Evolutionary conservation across 2,329 filamentous ascomycete species (phyloP).

Genomic region (Aspergillus tanneri): DNA sequence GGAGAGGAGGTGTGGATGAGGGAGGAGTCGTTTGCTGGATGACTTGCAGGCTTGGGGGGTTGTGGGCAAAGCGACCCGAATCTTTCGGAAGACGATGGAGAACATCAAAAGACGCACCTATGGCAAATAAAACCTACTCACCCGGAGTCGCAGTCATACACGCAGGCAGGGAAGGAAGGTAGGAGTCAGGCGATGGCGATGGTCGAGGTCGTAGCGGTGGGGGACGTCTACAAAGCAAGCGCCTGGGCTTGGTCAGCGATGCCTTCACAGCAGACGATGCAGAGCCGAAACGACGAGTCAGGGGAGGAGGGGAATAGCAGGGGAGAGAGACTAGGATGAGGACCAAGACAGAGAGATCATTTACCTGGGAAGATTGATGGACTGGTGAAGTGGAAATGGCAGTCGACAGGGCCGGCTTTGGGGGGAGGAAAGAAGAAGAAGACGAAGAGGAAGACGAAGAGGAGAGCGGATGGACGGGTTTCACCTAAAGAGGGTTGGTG

Average conservation of each 20-base stretch:
- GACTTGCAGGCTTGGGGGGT: constrained; percentile 28
- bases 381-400: constrained; percentile 9
- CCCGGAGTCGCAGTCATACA: constrained; percentile 34
- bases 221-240: constrained; percentile 39
- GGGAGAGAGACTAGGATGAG: constrained; percentile 1
- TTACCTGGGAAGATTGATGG: constrained; percentile 9
- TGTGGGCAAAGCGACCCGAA: constrained; percentile 31
- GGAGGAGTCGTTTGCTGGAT: constrained; percentile 30
- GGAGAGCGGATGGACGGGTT: constrained; percentile 33
- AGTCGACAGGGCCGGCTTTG: constrained; percentile 13
- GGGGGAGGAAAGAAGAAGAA: constrained; percentile 11
- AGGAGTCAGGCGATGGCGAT: constrained; percentile 23
- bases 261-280: constrained; percentile 27
- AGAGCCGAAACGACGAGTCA: constrained; percentile 24
- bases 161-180: constrained; percentile 19
- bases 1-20: constrained; percentile 17
- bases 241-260: constrained; percentile 42
- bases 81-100: constrained; percentile 37
- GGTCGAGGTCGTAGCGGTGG: constrained; percentile 22
- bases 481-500: constrained; percentile 35
- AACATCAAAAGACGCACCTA: constrained; percentile 35
- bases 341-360: constrained; percentile 13
- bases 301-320: constrained; percentile 14
- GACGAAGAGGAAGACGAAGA: constrained; percentile 12
- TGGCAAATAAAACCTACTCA: constrained; percentile 25